Base-by-base conservation (phyloP, 345 rosid genomes). In the Trapa bicornis region DNA sequence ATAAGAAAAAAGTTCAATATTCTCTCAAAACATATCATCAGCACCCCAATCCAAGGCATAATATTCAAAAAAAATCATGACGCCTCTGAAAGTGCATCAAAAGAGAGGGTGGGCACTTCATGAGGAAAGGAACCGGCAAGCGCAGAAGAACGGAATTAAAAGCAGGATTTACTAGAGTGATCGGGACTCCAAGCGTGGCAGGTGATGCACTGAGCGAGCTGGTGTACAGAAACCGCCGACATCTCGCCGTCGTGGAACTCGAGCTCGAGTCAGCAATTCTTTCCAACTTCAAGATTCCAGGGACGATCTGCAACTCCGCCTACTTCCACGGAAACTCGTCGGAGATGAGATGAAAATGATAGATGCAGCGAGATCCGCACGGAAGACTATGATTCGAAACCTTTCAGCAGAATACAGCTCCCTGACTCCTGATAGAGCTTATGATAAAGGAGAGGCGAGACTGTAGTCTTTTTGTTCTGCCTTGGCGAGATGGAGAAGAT, bases 131-230 rank as follows among this genome's bases (percentile, higher is more conserved):
- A 41, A 13, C 54, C 12, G 36, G 33, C 12, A 15, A 54, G 10
- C 29, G 56, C 13, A 50, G 14, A 1, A 22, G 33, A 52, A 10
- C 43, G 14, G 56, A 29, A 45, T 50, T 0, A 43, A 17, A 36
- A 65, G 48, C 47, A 33, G 13, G 63, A 45, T 47, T 67, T 78
- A 94, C 99, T 86, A 5, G 97, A 85, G 75, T 71, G 86, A 83
- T 91, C 96, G 65, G 96, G 91, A 81, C 91, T 89, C 97, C 97
- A 94, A 64, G 99, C 89, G 74, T 94, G 99, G 79, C 96, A 91
- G 72, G 95, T 89, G 78, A 94, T 85, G 83, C 85, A 87, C 68
- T 81, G 86, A n/a, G 97, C 89, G 63, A 91, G 81, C 74, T 87
- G 93, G 66, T 91, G 91, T 77, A 87, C 89, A 47, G 87, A 79